Base-by-base conservation (phyloP, 352 stramenopile genomes). In the Globisporangium echinulatum region DNA sequence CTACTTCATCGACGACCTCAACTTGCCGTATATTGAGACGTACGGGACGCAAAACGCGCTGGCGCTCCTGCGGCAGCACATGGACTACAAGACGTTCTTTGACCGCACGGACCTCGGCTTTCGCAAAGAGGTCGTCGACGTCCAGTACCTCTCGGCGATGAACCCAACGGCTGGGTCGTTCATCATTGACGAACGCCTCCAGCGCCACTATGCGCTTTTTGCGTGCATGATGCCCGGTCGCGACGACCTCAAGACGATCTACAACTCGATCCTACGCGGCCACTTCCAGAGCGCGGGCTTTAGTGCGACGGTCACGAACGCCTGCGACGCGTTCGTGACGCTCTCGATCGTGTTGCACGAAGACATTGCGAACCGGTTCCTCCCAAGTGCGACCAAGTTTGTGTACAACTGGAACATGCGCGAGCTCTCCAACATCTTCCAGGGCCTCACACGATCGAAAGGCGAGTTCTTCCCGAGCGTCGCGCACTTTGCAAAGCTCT, bases 351-450 rank as follows among this genome's bases (percentile, higher is more conserved):
- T 91, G 43, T 70, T 98, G 52, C 94, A 99, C 46, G 85, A 97
- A 62, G 84, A 96, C 52, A 97, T 99, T 63, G 86, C 85, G 40
- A 83, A 92, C 44, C 93, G 94, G 50, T 99, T 99, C 71, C 69
- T 99, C 5, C 96, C 95, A 3, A 98, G 89, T 46, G 95, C 94
- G 48, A 93, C 97, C n/a, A 97, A 98, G 68, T 98, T 99, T 67
- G 97, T 98, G 61, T 99, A 99, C 77, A 98, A 98, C 66, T 99
- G 96, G 94, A 98, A 98, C 72, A 98, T 96, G 93, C 88, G 96
- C 14, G 94, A 99, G 62, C 74, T 99, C 4, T 96, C 85, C 5
- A 98, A 98, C 58, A 95, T 98, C 53, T 98, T 98, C 67, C 96
- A 99, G 72, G 92, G 93, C 3, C 79, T 96, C 36, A 97, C 90